Conservation (phyloP, 2,329 filamentous ascomycete species). For the Epicoccum nigrum region DNA sequence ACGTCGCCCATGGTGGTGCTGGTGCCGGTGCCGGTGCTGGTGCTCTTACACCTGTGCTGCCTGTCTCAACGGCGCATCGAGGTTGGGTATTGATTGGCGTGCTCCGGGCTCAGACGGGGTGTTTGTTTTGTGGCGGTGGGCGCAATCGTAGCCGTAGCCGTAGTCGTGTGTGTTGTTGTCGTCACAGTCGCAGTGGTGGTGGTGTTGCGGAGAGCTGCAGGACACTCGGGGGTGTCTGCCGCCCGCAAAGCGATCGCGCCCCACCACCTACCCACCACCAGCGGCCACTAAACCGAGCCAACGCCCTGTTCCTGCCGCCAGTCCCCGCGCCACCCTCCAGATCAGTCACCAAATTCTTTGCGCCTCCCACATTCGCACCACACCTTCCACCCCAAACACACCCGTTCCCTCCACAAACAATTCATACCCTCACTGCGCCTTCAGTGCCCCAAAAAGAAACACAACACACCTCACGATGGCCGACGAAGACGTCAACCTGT, state of each 20-base stretch:
- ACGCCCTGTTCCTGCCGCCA: background rate
- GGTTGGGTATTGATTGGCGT: too few relatives aligned
- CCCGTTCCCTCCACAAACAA: too few relatives aligned
- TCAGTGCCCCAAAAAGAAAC: too few relatives aligned
- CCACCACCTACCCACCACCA: background rate
- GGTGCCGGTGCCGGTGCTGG: too few relatives aligned
- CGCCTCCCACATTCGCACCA: background rate
- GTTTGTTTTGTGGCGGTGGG: too few relatives aligned
- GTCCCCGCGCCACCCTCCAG: slow-evolving; percentile 2
- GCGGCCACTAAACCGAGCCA: background rate
- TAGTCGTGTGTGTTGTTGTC: background rate
- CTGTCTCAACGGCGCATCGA: too few relatives aligned
- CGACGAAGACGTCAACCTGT: slow-evolving; percentile 66
- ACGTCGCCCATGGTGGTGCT: slow-evolving; percentile 64
- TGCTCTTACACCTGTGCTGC: too few relatives aligned
- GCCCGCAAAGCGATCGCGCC: too few relatives aligned
- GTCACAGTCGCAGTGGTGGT: background rate
- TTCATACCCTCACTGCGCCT: background rate
- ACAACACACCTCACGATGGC: slow-evolving; percentile 29
- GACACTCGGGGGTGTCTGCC: too few relatives aligned
- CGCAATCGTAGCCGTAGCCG: background rate
- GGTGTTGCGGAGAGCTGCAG: background rate
- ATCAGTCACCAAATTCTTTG: slow-evolving; percentile 6
- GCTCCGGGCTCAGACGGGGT: too few relatives aligned
- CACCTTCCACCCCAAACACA: too few relatives aligned